Conservation (phyloP, 495 filamentous ascomycete species). For the Talaromyces proteolyticus region DNA sequence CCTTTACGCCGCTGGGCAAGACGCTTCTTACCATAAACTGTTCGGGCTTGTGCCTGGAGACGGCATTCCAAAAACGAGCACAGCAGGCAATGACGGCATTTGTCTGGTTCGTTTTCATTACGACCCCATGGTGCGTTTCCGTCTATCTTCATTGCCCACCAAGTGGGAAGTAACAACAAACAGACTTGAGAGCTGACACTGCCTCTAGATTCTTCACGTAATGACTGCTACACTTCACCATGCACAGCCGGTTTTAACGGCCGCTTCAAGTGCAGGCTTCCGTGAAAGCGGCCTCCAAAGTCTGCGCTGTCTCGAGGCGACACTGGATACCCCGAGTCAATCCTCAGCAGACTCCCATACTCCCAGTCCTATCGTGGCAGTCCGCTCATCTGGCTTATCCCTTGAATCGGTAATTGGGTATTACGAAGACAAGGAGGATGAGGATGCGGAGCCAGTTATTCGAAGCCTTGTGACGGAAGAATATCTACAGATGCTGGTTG, state of each 20-base stretch:
- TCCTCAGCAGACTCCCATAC: slow-evolving; percentile 14
- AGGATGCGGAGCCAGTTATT: slow-evolving; percentile 22
- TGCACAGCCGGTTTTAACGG: slow-evolving; percentile 65
- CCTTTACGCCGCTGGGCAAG: slow-evolving; percentile 10
- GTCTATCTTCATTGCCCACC: slow-evolving; percentile 8
- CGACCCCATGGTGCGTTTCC: slow-evolving; percentile 77
- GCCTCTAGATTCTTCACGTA: slow-evolving; percentile 75
- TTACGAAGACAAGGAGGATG: slow-evolving; percentile 23
- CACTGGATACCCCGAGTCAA: slow-evolving; percentile 10
- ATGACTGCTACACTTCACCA: slow-evolving; percentile 64
- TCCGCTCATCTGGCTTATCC: slow-evolving; percentile 71
- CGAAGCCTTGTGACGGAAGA: slow-evolving; percentile 42
- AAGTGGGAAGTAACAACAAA: no score
- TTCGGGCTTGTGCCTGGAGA: slow-evolving; percentile 29
- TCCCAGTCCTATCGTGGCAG: slow-evolving; percentile 67
- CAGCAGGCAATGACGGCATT: slow-evolving; percentile 16
- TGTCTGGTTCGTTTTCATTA: slow-evolving; percentile 85
- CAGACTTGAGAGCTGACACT: not conserved
- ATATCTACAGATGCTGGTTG: slow-evolving; percentile 58
- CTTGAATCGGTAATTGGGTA: slow-evolving; percentile 75
- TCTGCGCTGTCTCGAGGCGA: slow-evolving; percentile 29
- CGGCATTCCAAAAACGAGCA: slow-evolving; percentile 19
- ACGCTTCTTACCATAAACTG: slow-evolving; percentile 17
- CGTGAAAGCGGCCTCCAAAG: slow-evolving; percentile 73
- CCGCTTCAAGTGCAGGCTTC: slow-evolving; percentile 76